A percentile compares a stretch with the other conserved stretches of the same genome.
phyloP scores from a whole-genome alignment of 768 basidiomycete genomes.

The Serpula lacrymans region DNA sequence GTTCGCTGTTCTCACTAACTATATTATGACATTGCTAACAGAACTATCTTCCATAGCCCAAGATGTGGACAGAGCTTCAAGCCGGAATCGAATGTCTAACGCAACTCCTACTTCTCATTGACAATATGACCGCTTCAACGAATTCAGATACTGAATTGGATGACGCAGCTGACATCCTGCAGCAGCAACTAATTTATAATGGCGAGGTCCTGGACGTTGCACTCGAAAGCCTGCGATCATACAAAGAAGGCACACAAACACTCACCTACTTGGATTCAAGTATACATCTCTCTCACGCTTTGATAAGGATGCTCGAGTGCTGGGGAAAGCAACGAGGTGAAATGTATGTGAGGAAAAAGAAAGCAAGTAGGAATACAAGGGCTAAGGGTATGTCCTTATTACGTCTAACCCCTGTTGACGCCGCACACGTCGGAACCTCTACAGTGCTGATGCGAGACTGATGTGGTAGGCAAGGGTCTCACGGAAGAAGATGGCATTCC shows the following conservation, averaged over 20 bases:
- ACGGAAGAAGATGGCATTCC: slow-evolving; percentile 62
- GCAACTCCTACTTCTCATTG: slow-evolving; percentile 86
- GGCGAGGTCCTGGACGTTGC: slow-evolving; percentile 91
- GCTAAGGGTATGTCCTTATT: slow-evolving; percentile 42
- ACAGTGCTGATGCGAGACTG: slow-evolving; percentile 4
- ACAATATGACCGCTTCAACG: slow-evolving; percentile 64
- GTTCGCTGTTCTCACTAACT: slow-evolving; percentile 37
- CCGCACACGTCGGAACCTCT: slow-evolving; percentile 6
- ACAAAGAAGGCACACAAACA: slow-evolving; percentile 77
- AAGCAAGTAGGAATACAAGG: slow-evolving; percentile 50
- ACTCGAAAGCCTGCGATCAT: slow-evolving; percentile 69
- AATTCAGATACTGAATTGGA: slow-evolving; percentile 41
- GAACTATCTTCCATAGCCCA: slow-evolving; percentile 56
- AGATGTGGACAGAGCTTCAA: slow-evolving; percentile 91
- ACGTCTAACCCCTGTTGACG: slow-evolving; percentile 10
- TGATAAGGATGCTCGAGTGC: slow-evolving; percentile 87
- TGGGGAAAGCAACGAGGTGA: slow-evolving; percentile 70
- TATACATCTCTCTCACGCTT: slow-evolving; percentile 76
- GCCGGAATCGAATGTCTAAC: slow-evolving; percentile 93
- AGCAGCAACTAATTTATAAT: slow-evolving; percentile 92
- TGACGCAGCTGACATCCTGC: slow-evolving; percentile 78
- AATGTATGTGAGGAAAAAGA: slow-evolving; percentile 75
- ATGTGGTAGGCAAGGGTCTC: slow-evolving; percentile 29
- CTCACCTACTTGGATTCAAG: slow-evolving; percentile 84
- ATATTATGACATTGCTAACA: slow-evolving; percentile 4